Conservation (phyloP, 768 basidiomycete genomes). For the Trametes sanguinea region DNA sequence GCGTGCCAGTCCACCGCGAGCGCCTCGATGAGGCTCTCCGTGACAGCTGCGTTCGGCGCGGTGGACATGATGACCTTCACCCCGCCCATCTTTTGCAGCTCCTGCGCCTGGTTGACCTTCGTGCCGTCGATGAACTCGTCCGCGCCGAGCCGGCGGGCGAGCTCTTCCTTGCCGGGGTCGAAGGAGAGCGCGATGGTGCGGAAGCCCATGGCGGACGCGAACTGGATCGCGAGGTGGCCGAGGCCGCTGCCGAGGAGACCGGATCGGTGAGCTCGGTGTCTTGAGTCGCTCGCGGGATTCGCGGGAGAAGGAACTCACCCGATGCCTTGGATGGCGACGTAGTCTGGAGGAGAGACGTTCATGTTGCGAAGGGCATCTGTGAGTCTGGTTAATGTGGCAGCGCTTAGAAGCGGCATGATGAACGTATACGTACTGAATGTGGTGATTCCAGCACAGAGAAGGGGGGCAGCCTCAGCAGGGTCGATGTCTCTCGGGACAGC, state of each 20-base stretch:
- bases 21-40: conserved; percentile 23
- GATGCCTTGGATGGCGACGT: conserved; percentile 43
- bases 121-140: conserved; percentile 38
- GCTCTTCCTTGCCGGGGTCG: conserved; percentile 32
- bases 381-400: conserved; percentile 32
- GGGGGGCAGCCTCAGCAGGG: conserved; percentile 32
- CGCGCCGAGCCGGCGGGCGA: conserved; percentile 41
- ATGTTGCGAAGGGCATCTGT: conserved; percentile 33
- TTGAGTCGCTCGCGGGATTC: too few species aligned
- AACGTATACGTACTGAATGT: conserved; percentile 57
- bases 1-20: conserved; percentile 26
- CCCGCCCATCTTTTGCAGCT: conserved; percentile 38
- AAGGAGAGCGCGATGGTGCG: conserved; percentile 38
- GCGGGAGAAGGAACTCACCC: conserved; percentile 18
- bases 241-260: conserved; percentile 22
- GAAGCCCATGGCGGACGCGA: conserved; percentile 38
- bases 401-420: conserved; percentile 67
- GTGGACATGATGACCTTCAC: conserved; percentile 39
- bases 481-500: conserved; percentile 30
- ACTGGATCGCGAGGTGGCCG: conserved; percentile 40
- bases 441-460: conserved; percentile 42
- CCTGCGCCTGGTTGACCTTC: conserved; percentile 30
- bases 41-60: conserved; percentile 29
- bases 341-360: conserved; percentile 35
- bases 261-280: background rate